Base-by-base conservation (phyloP, 257 asterid genomes). In the Nicotiana undulata region DNA sequence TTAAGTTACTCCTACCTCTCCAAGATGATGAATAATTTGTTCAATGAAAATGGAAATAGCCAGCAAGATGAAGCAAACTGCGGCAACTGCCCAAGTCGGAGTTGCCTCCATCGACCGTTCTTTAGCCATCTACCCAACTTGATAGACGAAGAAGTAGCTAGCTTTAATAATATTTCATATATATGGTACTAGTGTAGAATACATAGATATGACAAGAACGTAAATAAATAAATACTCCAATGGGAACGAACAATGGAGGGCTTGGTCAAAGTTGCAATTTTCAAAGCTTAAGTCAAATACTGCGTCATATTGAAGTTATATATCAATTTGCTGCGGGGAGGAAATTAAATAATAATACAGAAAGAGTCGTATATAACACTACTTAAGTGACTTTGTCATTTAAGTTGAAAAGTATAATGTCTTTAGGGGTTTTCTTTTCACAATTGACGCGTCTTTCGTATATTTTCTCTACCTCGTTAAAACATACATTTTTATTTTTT, bases 51-150 rank as follows among this genome's bases (percentile, higher is more conserved):
- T 82, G 32, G 84, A 82, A 24, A 82, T 61, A 63, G 84, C 84
- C 7, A 82, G 58, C 56, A 82, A 34, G 17, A 75, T 44, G 63
- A 76, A 82, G 61, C 84, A 82, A 29, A 82, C 81, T 20, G 51
- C 84, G 13, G 84, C 81, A 16, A 82, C 64, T 1, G 84, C 84
- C 84, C 84, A 82, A 16, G 84, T 82, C 2, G 84, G 84, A n/a
- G 84, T 82, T 26, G 60, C 81, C 81, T 82, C 68, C 81, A 82
- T 51, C 31, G 77, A 60, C 51, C 84, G 76, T 31, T 75, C 84
- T 64, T 81, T 70, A 22, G 63, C 78, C 60, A 56, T 68, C 46
- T 24, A 15, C 29, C 13, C 9, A 17, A 51, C 18, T 51, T 51
- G 56, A 51, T 51, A 51, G 56, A 51, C 9, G 59, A 53, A 1